These are phyloP conservation scores for Kwoniella dendrophila DNA, from an alignment of 768 basidiomycete genomes.

Conservation along the genomic window DNA sequence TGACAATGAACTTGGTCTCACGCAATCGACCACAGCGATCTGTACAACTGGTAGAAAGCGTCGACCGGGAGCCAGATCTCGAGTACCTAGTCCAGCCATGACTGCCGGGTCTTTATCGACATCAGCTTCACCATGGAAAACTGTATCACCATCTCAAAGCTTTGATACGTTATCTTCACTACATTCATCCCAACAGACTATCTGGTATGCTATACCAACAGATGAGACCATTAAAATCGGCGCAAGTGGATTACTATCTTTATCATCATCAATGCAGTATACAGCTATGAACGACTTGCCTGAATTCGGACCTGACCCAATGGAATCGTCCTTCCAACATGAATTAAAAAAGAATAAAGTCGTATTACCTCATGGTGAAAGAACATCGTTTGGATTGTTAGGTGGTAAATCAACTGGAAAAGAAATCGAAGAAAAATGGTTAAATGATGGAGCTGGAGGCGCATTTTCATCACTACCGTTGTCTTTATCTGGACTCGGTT, in stretches of 20 bases:
- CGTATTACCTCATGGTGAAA: conserved; percentile 42
- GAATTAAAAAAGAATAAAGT: not conserved
- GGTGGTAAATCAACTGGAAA: conserved; percentile 23
- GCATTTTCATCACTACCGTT: no score
- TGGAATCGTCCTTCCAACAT: conserved; percentile 1
- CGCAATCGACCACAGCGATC: conserved; percentile 64
- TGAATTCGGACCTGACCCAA: conserved; percentile 48
- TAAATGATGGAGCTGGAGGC: conserved; percentile 24
- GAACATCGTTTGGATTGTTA: conserved; percentile 54
- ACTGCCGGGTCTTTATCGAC: no score
- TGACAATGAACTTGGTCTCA: conserved; percentile 65
- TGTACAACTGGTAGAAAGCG: conserved; percentile 34
- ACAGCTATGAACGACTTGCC: conserved; percentile 26
- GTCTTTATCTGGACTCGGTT: no score
- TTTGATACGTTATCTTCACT: not conserved
- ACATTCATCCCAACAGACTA: conserved; percentile 8
- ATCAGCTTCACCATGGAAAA: not conserved
- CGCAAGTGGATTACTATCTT: conserved; percentile 60
- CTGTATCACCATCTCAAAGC: conserved; percentile 3
- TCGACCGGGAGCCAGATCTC: conserved; percentile 34
- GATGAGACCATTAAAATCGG: conserved; percentile 77
- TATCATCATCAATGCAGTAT: conserved; percentile 12
- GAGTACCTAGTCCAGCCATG: conserved; percentile 31
- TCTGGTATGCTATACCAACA: conserved; percentile 67
- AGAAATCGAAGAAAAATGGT: conserved; percentile 32